Evolutionary conservation across 2,329 filamentous ascomycete species (phyloP).

Genomic region (Zasmidium citrigriseum): DNA sequence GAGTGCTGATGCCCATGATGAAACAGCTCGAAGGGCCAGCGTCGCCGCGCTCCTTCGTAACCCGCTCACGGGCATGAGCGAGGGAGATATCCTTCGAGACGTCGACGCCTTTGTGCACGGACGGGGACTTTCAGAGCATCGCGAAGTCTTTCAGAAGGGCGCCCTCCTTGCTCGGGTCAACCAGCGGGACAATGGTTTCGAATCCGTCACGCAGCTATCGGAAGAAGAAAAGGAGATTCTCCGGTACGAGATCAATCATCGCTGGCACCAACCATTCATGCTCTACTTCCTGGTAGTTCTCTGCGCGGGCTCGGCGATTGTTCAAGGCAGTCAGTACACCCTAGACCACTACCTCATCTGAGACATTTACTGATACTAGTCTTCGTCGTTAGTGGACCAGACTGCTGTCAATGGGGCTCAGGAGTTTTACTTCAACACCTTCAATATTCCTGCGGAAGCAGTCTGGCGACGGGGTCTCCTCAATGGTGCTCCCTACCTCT

Average conservation of each 20-base stretch:
- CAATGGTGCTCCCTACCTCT: conserved; percentile 65
- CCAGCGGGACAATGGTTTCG: conserved; percentile 27
- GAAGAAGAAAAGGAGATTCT: conserved; percentile 60
- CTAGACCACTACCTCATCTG: too few relatives aligned
- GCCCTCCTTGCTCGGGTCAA: conserved; percentile 29
- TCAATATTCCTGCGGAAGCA: conserved; percentile 25
- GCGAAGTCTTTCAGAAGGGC: conserved; percentile 27
- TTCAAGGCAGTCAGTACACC: too few relatives aligned
- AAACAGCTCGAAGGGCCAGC: conserved; percentile 17
- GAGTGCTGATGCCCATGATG: conserved; percentile 7
- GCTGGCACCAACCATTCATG: conserved; percentile 73
- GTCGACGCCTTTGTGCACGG: conserved; percentile 26
- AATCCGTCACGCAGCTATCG: conserved; percentile 48
- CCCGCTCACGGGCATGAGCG: conserved; percentile 31
- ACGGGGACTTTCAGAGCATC: conserved; percentile 24
- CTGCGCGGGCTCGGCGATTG: conserved; percentile 57
- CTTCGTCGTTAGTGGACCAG: too few relatives aligned
- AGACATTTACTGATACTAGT: too few relatives aligned
- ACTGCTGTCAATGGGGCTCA: conserved; percentile 49
- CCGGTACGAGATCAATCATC: conserved; percentile 62
- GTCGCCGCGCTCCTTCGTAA: conserved; percentile 29
- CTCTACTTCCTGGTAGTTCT: conserved; percentile 54
- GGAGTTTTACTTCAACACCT: conserved; percentile 30
- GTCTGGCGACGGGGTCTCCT: conserved; percentile 51
- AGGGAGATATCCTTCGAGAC: conserved; percentile 28